phyloP scores from a whole-genome alignment of 306 rosid genomes.

The Oxytropis ochrocephala region DNA sequence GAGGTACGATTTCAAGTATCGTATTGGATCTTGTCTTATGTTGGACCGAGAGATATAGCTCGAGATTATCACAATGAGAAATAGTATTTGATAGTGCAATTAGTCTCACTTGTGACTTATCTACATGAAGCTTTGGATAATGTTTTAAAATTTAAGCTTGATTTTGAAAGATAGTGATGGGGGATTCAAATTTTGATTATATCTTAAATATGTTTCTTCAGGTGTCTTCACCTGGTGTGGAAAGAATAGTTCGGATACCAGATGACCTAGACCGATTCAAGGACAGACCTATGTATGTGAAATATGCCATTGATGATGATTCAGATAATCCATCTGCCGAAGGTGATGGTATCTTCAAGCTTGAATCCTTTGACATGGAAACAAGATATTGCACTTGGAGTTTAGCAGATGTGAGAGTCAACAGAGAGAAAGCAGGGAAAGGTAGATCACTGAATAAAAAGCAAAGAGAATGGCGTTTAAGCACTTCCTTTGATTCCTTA shows the following conservation, averaged over 20 bases:
- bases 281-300: slow-evolving; percentile 77
- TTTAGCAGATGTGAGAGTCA: slow-evolving; percentile 69
- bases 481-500: slow-evolving; percentile 61
- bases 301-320: slow-evolving; percentile 38
- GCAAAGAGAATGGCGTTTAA: slow-evolving; percentile 81
- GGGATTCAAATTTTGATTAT: neutral
- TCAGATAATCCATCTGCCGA: slow-evolving; percentile 44
- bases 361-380: slow-evolving; percentile 70
- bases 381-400: slow-evolving; percentile 77
- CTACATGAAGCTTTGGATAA: neutral
- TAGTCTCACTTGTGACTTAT: neutral
- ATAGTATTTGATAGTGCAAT: neutral
- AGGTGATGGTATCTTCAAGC: slow-evolving; percentile 70
- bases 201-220: slow-evolving; percentile 28
- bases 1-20: slow-evolving; percentile 53
- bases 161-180: neutral
- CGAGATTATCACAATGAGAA: neutral
- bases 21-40: neutral
- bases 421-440: slow-evolving; percentile 87
- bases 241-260: slow-evolving; percentile 75
- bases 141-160: neutral
- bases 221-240: slow-evolving; percentile 99
- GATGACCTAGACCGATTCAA: slow-evolving; percentile 78
- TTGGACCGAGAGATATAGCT: slow-evolving; percentile 1
- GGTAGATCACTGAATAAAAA: slow-evolving; percentile 89